These are phyloP conservation scores for Nannizziopsis arthrosporioides DNA, from an alignment of 2,329 filamentous ascomycete genomes.

Conservation along the genomic window DNA sequence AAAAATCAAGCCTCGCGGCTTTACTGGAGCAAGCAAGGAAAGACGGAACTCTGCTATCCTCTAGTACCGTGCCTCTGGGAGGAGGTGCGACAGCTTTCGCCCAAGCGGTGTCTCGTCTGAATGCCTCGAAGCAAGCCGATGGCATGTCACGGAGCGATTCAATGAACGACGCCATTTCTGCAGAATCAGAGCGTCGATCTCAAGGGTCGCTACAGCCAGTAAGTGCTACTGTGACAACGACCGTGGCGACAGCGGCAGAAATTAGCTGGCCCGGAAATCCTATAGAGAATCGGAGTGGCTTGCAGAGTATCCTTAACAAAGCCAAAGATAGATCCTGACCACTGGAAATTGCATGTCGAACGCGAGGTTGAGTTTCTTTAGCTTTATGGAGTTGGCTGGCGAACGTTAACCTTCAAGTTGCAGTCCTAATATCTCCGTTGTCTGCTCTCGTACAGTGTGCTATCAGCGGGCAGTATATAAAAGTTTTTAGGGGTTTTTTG, in stretches of 20 bases:
- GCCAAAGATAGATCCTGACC: conserved; percentile 1
- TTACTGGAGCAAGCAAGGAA: conserved; percentile 24
- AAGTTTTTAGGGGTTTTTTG: too few relatives aligned
- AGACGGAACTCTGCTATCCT: conserved; percentile 6
- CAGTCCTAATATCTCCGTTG: too few relatives aligned
- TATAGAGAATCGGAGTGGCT: not conserved
- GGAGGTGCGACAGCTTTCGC: not conserved
- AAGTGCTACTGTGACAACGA: not conserved
- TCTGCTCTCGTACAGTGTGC: too few relatives aligned
- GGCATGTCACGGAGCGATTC: not conserved
- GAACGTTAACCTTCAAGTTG: too few relatives aligned
- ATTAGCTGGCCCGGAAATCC: not conserved
- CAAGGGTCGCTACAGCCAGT: not conserved
- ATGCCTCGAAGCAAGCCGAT: not conserved
- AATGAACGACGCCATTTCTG: not conserved
- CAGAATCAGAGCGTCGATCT: not conserved
- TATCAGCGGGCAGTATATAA: too few relatives aligned
- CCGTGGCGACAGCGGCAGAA: not conserved
- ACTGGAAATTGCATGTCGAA: not conserved
- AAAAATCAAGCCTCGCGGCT: conserved; percentile 20
- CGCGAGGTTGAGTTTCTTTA: not conserved
- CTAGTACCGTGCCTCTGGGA: not conserved
- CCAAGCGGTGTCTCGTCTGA: conserved; percentile 3
- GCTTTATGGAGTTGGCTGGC: not conserved
- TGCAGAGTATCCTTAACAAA: conserved; percentile 3